Percentiles rank a stretch among this genome's conserved stretches.
These are phyloP conservation scores for Plectranthus barbatus DNA, from an alignment of 257 asterid species.

Conservation along the genomic window DNA sequence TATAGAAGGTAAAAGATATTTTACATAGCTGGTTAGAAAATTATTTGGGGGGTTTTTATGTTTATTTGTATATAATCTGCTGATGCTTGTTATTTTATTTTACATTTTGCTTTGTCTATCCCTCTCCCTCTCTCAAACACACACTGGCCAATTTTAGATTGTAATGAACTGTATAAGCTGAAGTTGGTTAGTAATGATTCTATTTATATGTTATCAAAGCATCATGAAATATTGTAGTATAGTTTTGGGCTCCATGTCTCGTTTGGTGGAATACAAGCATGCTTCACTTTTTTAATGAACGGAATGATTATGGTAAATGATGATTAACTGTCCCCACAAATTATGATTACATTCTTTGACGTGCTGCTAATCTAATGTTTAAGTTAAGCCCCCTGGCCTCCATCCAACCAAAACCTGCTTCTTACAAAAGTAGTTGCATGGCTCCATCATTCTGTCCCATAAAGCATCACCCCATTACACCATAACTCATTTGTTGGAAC, in stretches of 20 bases:
- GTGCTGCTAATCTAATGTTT: conserved; percentile 1
- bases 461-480: conserved; percentile 6
- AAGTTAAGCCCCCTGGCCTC: conserved; percentile 18
- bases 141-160: too few species aligned
- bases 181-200: too few species aligned
- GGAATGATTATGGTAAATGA: conserved; percentile 28
- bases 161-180: too few species aligned
- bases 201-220: too few species aligned
- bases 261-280: conserved; percentile 8
- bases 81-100: too few species aligned
- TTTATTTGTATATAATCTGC: conserved; percentile 28
- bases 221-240: not conserved
- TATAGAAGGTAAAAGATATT: conserved; percentile 32
- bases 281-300: conserved; percentile 20
- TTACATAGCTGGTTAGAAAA: conserved; percentile 17
- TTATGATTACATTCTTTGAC: conserved; percentile 3
- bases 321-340: conserved; percentile 18
- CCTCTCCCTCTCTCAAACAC: too few species aligned
- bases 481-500: conserved; percentile 15
- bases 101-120: too few species aligned
- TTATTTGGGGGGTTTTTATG: conserved; percentile 10
- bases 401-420: too few species aligned
- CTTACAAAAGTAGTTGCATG: conserved; percentile 30
- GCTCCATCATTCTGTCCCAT: conserved; percentile 37
- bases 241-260: not conserved